These are phyloP conservation scores for Talaromyces sp. DNA, from an alignment of 2,329 filamentous ascomycete species.

Conservation along the genomic window DNA sequence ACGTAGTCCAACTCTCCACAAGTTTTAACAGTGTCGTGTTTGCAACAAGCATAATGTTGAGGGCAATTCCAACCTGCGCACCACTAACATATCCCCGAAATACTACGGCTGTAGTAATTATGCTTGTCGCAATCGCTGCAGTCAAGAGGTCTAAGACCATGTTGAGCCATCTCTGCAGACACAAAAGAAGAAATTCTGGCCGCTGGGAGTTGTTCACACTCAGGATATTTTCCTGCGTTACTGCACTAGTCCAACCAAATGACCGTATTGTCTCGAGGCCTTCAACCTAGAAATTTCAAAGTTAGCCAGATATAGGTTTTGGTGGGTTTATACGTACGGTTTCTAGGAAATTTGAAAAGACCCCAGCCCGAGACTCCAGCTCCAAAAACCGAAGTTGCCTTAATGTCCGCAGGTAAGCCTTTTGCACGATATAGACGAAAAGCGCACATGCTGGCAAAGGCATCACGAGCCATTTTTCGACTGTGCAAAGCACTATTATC, in stretches of 20 bases:
- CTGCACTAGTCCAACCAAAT: conserved; percentile 43
- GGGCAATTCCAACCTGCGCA: conserved; percentile 48
- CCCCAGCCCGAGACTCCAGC: conserved; percentile 55
- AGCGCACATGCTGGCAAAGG: conserved; percentile 9
- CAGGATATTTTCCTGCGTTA: conserved; percentile 36
- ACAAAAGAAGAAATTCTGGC: conserved; percentile 53
- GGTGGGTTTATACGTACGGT: conserved; percentile 35
- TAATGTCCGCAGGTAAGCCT: conserved; percentile 56
- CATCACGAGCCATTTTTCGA: not conserved
- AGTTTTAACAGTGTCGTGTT: conserved; percentile 47
- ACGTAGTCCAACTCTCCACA: conserved; percentile 49
- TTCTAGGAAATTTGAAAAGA: conserved; percentile 55
- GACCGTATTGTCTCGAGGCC: conserved; percentile 53
- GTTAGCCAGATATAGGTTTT: not conserved
- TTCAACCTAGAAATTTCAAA: not conserved
- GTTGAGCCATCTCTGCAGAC: conserved; percentile 54
- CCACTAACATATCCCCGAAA: conserved; percentile 38
- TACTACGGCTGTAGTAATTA: conserved; percentile 46
- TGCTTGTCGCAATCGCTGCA: conserved; percentile 41
- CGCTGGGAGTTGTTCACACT: conserved; percentile 51
- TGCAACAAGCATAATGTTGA: conserved; percentile 51
- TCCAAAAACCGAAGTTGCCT: conserved; percentile 57
- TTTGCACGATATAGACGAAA: conserved; percentile 48
- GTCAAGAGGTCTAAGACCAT: conserved; percentile 49
- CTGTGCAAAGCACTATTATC: not conserved